Evolutionary conservation across 2,329 filamentous ascomycete species (phyloP).

Genomic region (Talaromyces piceae): DNA sequence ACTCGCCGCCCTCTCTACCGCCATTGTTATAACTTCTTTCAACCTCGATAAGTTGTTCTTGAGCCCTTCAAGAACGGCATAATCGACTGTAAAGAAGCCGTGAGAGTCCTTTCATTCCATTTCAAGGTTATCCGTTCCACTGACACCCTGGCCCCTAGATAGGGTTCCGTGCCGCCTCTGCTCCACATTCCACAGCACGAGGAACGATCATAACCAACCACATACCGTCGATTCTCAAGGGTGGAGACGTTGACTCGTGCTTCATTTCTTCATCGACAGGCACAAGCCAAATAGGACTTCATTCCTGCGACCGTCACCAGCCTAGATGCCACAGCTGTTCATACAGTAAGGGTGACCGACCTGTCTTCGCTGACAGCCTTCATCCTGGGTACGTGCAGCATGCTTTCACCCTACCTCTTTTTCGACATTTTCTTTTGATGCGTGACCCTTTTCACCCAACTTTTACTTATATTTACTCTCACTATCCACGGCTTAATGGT

Average conservation of each 20-base stretch:
- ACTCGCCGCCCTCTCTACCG: background rate
- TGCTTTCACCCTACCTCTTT: constrained; percentile 6
- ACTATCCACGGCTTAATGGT: background rate
- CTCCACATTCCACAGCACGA: constrained; percentile 33
- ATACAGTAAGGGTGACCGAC: constrained; percentile 38
- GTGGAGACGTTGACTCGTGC: constrained; percentile 43
- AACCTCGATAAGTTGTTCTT: constrained; percentile 10
- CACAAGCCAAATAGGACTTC: constrained; percentile 30
- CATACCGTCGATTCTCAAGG: constrained; percentile 27
- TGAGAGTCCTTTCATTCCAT: constrained; percentile 22
- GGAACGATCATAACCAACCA: constrained; percentile 21
- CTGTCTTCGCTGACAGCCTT: constrained; percentile 33
- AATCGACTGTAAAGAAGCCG: constrained; percentile 26
- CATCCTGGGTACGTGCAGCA: constrained; percentile 33
- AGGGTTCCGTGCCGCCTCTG: constrained; percentile 31
- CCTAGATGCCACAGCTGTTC: constrained; percentile 39
- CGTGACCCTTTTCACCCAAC: constrained; percentile 9
- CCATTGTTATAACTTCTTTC: background rate
- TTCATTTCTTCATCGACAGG: constrained; percentile 34
- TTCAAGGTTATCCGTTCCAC: constrained; percentile 23
- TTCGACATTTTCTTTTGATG: constrained; percentile 11
- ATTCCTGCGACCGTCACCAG: constrained; percentile 33
- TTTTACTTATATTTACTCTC: constrained; percentile 14
- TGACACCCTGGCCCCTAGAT: constrained; percentile 33
- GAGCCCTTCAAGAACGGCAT: constrained; percentile 17